A percentile compares a stretch with the other conserved stretches of the same genome.
Evolutionary conservation across 441 rosid species (phyloP).

Genomic region (California macrophylla): DNA sequence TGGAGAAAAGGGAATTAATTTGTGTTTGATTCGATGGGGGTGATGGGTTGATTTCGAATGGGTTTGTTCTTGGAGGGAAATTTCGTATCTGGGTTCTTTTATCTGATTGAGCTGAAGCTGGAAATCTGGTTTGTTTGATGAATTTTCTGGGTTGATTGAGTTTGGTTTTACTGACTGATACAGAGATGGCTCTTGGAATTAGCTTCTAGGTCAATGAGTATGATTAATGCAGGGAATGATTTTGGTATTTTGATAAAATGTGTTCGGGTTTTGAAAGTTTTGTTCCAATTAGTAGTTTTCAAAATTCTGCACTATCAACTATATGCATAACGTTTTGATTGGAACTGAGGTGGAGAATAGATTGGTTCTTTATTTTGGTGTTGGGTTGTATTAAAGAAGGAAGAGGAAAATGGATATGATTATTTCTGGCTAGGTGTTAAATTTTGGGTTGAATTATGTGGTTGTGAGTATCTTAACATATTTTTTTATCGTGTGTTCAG

Average conservation of each 20-base stretch:
- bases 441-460: background rate
- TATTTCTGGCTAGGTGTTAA: background rate
- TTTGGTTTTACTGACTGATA: background rate
- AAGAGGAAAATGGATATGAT: background rate
- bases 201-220: background rate
- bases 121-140: background rate
- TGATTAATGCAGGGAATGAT: background rate
- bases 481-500: slow-evolving; percentile 26
- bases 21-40: background rate
- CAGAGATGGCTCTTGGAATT: background rate
- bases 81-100: background rate
- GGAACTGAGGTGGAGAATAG: background rate
- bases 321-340: background rate
- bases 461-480: background rate
- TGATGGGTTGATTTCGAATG: background rate
- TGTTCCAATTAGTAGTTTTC: background rate
- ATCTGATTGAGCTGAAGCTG: background rate
- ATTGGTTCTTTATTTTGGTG: background rate
- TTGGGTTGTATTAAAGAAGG: background rate
- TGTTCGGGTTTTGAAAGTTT: too few relatives aligned
- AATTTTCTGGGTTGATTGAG: background rate
- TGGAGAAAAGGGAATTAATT: background rate
- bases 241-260: too few relatives aligned
- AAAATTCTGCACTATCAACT: background rate
- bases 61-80: background rate